Conservation (phyloP, 208 protist genomes). For the Vickermania spadyakhi region DNA sequence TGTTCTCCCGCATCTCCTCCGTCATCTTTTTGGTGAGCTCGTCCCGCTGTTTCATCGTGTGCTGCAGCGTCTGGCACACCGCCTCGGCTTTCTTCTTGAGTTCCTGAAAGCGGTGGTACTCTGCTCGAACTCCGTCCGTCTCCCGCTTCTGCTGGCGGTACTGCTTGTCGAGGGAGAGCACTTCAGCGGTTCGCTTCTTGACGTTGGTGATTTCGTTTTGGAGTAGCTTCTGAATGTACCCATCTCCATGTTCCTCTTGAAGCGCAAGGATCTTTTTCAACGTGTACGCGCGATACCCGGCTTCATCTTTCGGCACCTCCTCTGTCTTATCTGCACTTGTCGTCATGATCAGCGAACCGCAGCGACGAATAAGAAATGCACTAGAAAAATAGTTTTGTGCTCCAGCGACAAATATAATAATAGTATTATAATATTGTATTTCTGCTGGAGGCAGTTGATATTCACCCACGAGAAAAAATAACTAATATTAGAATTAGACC, state of each 20-base stretch:
- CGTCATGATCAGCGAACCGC: too few species aligned
- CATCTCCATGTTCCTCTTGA: constrained; percentile 40
- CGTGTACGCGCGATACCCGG: constrained; percentile 19
- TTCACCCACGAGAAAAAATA: too few species aligned
- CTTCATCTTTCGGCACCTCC: constrained; percentile 2
- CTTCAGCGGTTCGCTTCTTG: constrained; percentile 62
- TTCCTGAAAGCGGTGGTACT: constrained; percentile 11
- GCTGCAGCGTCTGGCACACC: constrained; percentile 41
- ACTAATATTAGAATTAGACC: too few species aligned
- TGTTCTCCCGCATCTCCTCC: constrained; percentile 48
- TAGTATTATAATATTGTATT: too few species aligned
- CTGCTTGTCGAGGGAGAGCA: constrained; percentile 43
- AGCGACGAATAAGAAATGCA: too few species aligned
- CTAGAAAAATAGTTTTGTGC: too few species aligned
- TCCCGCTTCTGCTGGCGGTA: constrained; percentile 17
- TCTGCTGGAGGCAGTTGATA: too few species aligned
- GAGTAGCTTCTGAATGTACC: constrained; percentile 42
- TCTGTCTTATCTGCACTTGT: background rate
- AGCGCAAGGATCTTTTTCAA: constrained; percentile 30
- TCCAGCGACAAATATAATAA: too few species aligned
- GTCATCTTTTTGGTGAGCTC: constrained; percentile 29
- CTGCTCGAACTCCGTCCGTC: constrained; percentile 21
- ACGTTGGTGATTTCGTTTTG: constrained; percentile 58
- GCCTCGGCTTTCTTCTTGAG: constrained; percentile 14
- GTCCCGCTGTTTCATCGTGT: constrained; percentile 32